Conservation (phyloP, 2,329 filamentous ascomycete genomes). For the Exophiala aquamarina region DNA sequence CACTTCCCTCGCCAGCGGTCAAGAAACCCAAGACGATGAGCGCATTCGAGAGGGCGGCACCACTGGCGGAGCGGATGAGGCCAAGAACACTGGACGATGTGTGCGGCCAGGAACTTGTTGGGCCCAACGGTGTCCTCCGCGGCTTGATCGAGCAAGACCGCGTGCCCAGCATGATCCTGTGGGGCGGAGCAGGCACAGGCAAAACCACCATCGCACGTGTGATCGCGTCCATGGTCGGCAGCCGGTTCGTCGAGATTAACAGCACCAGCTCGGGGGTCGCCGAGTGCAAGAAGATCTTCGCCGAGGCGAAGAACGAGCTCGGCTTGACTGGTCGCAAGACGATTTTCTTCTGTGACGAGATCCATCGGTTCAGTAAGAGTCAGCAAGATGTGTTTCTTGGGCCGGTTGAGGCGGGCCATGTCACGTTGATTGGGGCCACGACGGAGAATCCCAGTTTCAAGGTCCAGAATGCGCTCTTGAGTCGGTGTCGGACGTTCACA, state of each 20-base stretch:
- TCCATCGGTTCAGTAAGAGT: slow-evolving; percentile 84
- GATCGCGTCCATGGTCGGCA: slow-evolving; percentile 77
- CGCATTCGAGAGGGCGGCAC: slow-evolving; percentile 68
- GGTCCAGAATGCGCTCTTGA: slow-evolving; percentile 81
- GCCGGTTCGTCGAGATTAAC: slow-evolving; percentile 93
- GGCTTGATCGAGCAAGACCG: slow-evolving; percentile 81
- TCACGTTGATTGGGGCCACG: slow-evolving; percentile 91
- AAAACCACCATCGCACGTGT: slow-evolving; percentile 78
- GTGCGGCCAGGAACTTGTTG: slow-evolving; percentile 88
- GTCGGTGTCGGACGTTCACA: slow-evolving; percentile 87
- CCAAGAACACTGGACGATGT: slow-evolving; percentile 82
- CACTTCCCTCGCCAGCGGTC: slow-evolving; percentile 31
- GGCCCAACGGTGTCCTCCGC: slow-evolving; percentile 76
- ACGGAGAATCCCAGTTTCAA: slow-evolving; percentile 98
- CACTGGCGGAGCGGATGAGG: slow-evolving; percentile 91
- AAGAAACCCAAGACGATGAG: slow-evolving; percentile 65
- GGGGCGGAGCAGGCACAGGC: slow-evolving; percentile 54
- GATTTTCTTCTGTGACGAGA: slow-evolving; percentile 97
- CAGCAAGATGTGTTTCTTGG: slow-evolving; percentile 95
- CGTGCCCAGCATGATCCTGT: slow-evolving; percentile 93
- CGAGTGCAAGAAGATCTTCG: slow-evolving; percentile 90
- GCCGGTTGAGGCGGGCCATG: slow-evolving; percentile 84
- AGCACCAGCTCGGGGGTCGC: slow-evolving; percentile 83
- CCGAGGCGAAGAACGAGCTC: slow-evolving; percentile 77
- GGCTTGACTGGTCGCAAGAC: slow-evolving; percentile 82